phyloP scores from a whole-genome alignment of 2,329 filamentous ascomycete genomes.

The Fusarium denticulatum region DNA sequence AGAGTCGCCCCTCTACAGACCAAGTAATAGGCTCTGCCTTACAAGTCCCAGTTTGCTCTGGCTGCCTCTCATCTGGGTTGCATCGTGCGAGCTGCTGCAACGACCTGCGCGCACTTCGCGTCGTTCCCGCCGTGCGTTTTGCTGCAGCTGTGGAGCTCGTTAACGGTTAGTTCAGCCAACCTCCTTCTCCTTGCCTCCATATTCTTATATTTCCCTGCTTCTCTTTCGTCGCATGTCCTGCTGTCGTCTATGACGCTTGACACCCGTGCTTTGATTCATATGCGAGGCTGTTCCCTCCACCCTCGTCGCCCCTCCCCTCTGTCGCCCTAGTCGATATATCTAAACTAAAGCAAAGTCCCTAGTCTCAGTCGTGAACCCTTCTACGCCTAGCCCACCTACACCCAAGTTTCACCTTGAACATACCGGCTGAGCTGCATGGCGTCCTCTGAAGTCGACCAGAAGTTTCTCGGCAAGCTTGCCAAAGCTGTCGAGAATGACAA shows the following conservation, averaged over 20 bases:
- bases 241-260: slow-evolving; percentile 33
- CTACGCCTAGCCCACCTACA: slow-evolving; percentile 26
- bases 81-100: slow-evolving; percentile 40
- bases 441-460: slow-evolving; percentile 96
- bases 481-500: slow-evolving; percentile 81
- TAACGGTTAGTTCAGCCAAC: slow-evolving; percentile 42
- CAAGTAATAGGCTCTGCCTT: slow-evolving; percentile 26
- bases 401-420: slow-evolving; percentile 11
- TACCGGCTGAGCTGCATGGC: slow-evolving; percentile 71
- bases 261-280: slow-evolving; percentile 44
- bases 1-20: slow-evolving; percentile 26
- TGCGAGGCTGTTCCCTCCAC: slow-evolving; percentile 40
- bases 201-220: slow-evolving; percentile 35
- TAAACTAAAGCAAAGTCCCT: slow-evolving; percentile 34
- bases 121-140: slow-evolving; percentile 33
- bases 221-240: slow-evolving; percentile 31
- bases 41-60: slow-evolving; percentile 23
- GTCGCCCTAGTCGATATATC: slow-evolving; percentile 33
- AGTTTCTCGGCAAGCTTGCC: slow-evolving; percentile 91
- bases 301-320: slow-evolving; percentile 32
- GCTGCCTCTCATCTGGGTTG: slow-evolving; percentile 42
- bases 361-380: slow-evolving; percentile 33
- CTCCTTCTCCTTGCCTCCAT: slow-evolving; percentile 38
- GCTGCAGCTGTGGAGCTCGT: slow-evolving; percentile 43
- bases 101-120: slow-evolving; percentile 35